These are phyloP conservation scores for Ulota crispa DNA, from an alignment of 225 moss, liverwort and hornwort species.

Conservation along the genomic window DNA sequence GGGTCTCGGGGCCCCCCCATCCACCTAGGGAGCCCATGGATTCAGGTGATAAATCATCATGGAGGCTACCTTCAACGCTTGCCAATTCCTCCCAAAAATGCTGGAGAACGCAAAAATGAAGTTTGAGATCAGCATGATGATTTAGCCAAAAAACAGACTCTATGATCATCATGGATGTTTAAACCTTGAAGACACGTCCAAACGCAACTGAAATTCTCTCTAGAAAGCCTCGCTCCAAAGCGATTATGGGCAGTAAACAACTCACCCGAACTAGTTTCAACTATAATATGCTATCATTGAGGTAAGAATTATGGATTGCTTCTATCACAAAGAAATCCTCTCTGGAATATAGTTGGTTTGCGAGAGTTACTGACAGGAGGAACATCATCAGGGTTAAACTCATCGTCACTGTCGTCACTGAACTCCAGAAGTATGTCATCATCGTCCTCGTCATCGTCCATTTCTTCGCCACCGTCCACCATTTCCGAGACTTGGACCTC, in stretches of 20 bases:
- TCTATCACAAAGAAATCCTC: not conserved
- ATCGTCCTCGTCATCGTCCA: constrained; percentile 63
- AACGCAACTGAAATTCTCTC: constrained; percentile 4
- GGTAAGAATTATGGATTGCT: not conserved
- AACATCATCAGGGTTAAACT: constrained; percentile 51
- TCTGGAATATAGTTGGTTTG: constrained; percentile 2
- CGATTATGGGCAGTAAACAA: not conserved
- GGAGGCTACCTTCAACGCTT: constrained; percentile 43
- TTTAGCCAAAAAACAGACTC: not conserved
- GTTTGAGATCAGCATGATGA: constrained; percentile 1
- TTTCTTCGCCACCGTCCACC: constrained; percentile 63
- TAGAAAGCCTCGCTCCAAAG: not conserved
- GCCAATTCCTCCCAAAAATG: constrained; percentile 85
- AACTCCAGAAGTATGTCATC: constrained; percentile 53
- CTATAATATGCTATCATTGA: not conserved
- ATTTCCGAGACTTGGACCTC: constrained; percentile 84
- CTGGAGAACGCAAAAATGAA: constrained; percentile 18
- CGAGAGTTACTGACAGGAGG: constrained; percentile 44
- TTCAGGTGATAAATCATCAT: constrained; percentile 64
- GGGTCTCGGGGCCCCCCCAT: constrained; percentile 81
- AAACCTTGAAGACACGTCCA: not conserved
- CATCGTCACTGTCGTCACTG: constrained; percentile 75
- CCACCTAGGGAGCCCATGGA: constrained; percentile 87
- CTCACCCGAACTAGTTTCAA: not conserved
- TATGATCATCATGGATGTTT: not conserved